phyloP scores from a whole-genome alignment of 129 eudicot genomes.

The Centaurea solstitialis region DNA sequence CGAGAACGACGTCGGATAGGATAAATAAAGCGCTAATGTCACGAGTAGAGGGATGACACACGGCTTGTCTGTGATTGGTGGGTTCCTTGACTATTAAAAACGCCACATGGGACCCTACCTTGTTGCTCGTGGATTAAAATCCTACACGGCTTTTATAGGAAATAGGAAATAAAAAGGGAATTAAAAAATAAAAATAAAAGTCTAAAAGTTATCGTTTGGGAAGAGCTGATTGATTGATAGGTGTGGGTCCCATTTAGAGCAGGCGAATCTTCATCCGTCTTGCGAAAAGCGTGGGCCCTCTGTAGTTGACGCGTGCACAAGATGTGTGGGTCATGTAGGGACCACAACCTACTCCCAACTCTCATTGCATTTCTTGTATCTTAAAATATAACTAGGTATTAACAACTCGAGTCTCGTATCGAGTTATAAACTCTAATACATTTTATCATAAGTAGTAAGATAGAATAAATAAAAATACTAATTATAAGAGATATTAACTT shows the following conservation, averaged over 20 bases:
- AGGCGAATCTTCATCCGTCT: neutral
- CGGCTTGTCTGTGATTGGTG: neutral
- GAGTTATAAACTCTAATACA: too few species aligned
- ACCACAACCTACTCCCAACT: neutral
- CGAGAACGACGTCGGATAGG: neutral
- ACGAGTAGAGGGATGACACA: neutral
- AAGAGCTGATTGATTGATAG: neutral
- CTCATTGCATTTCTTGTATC: too few species aligned
- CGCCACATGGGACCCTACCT: neutral
- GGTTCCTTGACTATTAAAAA: neutral
- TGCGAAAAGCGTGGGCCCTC: neutral
- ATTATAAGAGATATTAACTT: too few species aligned
- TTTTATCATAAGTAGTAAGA: too few species aligned
- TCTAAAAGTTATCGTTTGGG: neutral
- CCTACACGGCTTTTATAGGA: conserved; percentile 1
- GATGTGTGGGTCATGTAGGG: neutral
- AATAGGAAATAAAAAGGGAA: neutral
- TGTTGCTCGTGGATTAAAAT: conserved; percentile 2
- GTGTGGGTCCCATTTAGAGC: neutral
- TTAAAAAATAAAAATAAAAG: neutral
- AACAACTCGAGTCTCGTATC: too few species aligned
- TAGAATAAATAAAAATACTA: too few species aligned
- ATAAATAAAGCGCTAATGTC: neutral
- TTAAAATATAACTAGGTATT: too few species aligned
- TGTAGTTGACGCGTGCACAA: neutral